These are phyloP conservation scores for Microsporum canis DNA, from an alignment of 2,329 filamentous ascomycete genomes.

Conservation along the genomic window DNA sequence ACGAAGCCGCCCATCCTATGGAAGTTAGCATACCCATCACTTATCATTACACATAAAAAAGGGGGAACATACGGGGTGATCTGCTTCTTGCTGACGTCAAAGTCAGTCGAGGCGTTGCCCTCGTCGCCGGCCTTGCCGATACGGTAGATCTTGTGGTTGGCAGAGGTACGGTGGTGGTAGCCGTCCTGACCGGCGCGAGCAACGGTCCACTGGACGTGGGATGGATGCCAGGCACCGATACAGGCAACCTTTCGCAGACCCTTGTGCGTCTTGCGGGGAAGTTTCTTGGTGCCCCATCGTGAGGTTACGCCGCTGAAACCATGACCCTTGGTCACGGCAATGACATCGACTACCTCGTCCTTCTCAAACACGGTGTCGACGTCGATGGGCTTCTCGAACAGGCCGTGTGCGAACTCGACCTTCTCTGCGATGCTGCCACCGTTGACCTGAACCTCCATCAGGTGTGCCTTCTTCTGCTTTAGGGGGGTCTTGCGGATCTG, in stretches of 20 bases:
- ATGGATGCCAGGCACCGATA: slow-evolving; percentile 99
- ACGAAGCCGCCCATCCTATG: slow-evolving; percentile 94
- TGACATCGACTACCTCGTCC: slow-evolving; percentile 98
- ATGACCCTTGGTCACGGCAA: slow-evolving; percentile 99
- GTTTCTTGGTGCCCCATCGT: slow-evolving; percentile 99
- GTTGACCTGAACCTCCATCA: slow-evolving; percentile 99
- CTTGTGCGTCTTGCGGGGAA: slow-evolving; percentile 99
- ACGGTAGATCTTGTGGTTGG: slow-evolving; percentile 99
- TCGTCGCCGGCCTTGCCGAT: slow-evolving; percentile 87
- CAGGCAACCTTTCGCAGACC: slow-evolving; percentile 99
- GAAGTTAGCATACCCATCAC: slow-evolving; percentile 25
- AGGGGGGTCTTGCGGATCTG: slow-evolving; percentile 98
- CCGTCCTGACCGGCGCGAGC: slow-evolving; percentile 98
- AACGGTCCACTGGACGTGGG: slow-evolving; percentile 99
- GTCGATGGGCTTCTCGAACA: slow-evolving; percentile 98
- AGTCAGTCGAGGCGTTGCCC: slow-evolving; percentile 85
- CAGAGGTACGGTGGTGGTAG: slow-evolving; percentile 99
- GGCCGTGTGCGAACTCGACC: slow-evolving; percentile 85
- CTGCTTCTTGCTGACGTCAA: slow-evolving; percentile 97
- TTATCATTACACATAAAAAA: neutral
- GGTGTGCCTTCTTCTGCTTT: slow-evolving; percentile 99
- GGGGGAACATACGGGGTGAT: slow-evolving; percentile 84
- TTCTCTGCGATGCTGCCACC: slow-evolving; percentile 92
- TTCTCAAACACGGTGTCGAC: slow-evolving; percentile 94
- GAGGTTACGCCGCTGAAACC: slow-evolving; percentile 94